Evolutionary conservation across 2,329 filamentous ascomycete genomes (phyloP).

Genomic region (Penicillium thymicola): DNA sequence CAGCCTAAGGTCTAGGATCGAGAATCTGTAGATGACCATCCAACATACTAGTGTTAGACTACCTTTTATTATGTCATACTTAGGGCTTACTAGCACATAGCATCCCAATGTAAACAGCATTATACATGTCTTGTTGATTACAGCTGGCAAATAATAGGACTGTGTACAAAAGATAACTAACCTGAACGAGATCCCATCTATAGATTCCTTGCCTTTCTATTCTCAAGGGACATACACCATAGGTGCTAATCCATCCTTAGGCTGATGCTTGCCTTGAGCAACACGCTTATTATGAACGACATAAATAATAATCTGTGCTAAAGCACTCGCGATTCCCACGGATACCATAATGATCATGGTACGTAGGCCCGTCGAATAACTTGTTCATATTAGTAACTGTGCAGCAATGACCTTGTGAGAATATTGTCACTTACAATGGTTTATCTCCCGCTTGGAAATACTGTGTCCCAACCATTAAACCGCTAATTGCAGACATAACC

Average conservation of each 20-base stretch:
- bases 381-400: neutral
- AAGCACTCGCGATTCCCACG: neutral
- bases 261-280: neutral
- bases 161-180: neutral
- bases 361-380: neutral
- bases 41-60: conserved; percentile 27
- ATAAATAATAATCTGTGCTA: neutral
- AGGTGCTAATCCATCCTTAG: neutral
- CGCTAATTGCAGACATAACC: neutral
- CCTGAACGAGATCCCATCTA: neutral
- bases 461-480: neutral
- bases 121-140: neutral
- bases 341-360: neutral
- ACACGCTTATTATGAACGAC: neutral
- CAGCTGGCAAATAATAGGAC: neutral
- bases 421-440: neutral
- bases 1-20: neutral
- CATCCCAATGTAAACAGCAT: too few species aligned
- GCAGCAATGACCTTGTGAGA: neutral
- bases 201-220: neutral
- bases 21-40: neutral
- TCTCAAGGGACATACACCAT: neutral
- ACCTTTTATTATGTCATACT: neutral
- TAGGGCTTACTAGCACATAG: neutral
- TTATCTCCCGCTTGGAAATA: neutral